A percentile compares a stretch with the other conserved stretches of the same genome.
Evolutionary conservation across 305 asterid genomes (phyloP).

Genomic region (Ajuga reptans): DNA sequence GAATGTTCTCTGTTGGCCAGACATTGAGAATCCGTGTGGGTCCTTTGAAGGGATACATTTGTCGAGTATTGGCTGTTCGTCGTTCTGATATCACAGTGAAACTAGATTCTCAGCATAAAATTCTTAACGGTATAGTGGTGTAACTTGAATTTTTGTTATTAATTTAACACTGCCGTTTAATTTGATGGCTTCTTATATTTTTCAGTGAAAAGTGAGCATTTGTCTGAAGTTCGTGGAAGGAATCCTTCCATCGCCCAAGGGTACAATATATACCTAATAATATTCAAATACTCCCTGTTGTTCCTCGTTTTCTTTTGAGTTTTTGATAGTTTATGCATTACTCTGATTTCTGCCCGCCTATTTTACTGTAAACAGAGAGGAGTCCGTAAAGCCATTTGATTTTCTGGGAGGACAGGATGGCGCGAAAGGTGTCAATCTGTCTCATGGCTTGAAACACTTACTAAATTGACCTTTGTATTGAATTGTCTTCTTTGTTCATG

Average conservation of each 20-base stretch:
- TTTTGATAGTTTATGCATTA: conserved; percentile 10
- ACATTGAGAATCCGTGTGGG: conserved; percentile 77
- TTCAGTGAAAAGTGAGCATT: conserved; percentile 78
- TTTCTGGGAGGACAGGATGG: conserved; percentile 65
- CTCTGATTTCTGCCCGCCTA: conserved; percentile 16
- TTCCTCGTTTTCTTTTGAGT: background rate
- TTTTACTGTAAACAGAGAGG: conserved; percentile 41
- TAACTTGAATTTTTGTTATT: conserved; percentile 9
- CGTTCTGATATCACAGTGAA: conserved; percentile 87
- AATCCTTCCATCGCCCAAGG: conserved; percentile 49
- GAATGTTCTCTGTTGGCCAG: conserved; percentile 76
- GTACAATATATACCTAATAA: conserved; percentile 31
- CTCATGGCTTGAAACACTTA: conserved; percentile 15
- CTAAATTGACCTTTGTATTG: conserved; percentile 8
- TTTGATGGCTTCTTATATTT: conserved; percentile 15
- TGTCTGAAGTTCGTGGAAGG: conserved; percentile 75
- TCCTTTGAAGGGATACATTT: conserved; percentile 83
- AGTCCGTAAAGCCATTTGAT: conserved; percentile 57
- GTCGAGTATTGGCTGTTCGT: conserved; percentile 87
- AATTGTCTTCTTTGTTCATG: background rate
- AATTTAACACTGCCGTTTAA: background rate
- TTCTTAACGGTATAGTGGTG: conserved; percentile 61
- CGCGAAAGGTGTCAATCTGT: conserved; percentile 43
- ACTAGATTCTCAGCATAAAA: conserved; percentile 91
- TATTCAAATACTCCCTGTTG: background rate